Base-by-base conservation (phyloP, 2,329 filamentous ascomycete species). In the Stachybotrys chlorohalonatus region DNA sequence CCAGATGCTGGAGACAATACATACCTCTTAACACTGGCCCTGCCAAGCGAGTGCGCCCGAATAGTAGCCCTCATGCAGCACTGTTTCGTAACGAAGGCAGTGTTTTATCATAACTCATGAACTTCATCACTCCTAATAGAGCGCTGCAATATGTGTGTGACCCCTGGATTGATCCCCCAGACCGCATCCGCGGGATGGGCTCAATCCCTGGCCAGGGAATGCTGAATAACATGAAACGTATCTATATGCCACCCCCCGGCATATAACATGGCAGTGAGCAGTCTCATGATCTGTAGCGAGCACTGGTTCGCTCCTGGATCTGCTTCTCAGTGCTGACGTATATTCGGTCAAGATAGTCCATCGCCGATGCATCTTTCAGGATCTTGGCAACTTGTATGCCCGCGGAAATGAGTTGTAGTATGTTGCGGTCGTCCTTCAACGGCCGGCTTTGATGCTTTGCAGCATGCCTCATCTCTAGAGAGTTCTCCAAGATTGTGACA, bases 381-480 rank as follows among this genome's bases (percentile, higher is more conserved):
- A 95, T 91, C 71, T 90, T 93, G 56, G 89, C 87, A 57, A 95
- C 90, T 71, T 95, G 90, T 53, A 90, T 88, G 46, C 90, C 90
- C 47, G 90, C 90, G 59, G 88, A 92, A 65, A 95, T 90, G 59
- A 94, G 80, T 73, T 95, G 90, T 56, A 95, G 78, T 59, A 95
- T 89, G 69, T 94, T 93, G 62, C 90, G 82, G 72, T 95, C 90
- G 74, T 95, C 90, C 75, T 93, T 94, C 60, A 92, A 79, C 17
- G 89, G 88, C 57, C 90, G 82, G 60, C 85, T 88, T 71, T 92
- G 88, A 72, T 92, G 87, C 57, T 90, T 91, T 51, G 89, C 87
- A 56, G 88, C 87, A 69, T 93, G 89, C 59, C 89, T 81, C 88
- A 92, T 92, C 74, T 93, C 89, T 64, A 95, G 76, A 51, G 88